Base-by-base conservation (phyloP, 2,329 filamentous ascomycete genomes). In the Claviceps pazoutovae region DNA sequence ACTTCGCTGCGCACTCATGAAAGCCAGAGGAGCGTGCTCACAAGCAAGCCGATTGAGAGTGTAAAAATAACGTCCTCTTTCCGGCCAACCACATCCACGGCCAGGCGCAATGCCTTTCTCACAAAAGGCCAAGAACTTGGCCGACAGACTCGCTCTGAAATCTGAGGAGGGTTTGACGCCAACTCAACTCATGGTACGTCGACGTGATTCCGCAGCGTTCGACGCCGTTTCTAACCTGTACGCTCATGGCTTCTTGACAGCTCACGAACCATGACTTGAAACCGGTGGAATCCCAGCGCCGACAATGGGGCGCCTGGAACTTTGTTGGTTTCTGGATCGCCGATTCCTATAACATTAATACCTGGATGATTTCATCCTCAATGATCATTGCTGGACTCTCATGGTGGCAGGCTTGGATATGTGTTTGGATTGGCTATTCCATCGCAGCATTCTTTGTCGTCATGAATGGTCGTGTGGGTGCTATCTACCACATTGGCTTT, bases 401-500 rank as follows among this genome's bases (percentile, higher is more conserved):
- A 7, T 95, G 88, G 88, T 95, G 88, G 88, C 88, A 95, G 69
- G 84, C 86, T 14, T 88, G 85, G 83, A 70, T 88, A n/a, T 89
- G 86, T 62, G 86, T 95, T 44, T 91, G 88, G 83, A 70, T 90
- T 30, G 89, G 90, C 51, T 95, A 95, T 63, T 74, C 80, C 41
- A 82, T 95, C 56, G 80, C 88, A 0, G 87, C 75, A 36, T 71
- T 70, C 62, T 94, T 95, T 67, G 76, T 94, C 56, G 84, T 81
- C 61, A 56, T 83, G 56, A 94, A 86, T 5, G 88, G 87, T 57
- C 82, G 88, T 48, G 90, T 95, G 48, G 90, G 89, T 53, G 86
- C 89, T 8, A 80, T 78, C 19, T 95, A 95, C 65, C 88, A 95
- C 64, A 87, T 95, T 57, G 85, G 86, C 1, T 95, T 95, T 64